phyloP scores from a whole-genome alignment of 129 eudicot species.

The Centaurea solstitialis region DNA sequence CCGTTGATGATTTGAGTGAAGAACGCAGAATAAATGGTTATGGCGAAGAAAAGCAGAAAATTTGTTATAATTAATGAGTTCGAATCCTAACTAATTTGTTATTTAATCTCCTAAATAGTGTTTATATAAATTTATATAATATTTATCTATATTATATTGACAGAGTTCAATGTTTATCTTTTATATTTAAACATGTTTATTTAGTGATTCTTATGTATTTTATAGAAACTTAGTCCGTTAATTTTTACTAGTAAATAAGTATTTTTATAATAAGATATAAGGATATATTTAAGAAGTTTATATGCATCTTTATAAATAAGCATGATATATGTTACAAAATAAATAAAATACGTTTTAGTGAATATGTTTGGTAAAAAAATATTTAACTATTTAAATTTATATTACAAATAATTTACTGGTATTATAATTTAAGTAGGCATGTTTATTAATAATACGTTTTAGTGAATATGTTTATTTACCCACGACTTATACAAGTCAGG shows the following conservation, averaged over 20 bases:
- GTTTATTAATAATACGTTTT: too few relatives aligned
- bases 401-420: too few relatives aligned
- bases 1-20: slow-evolving; percentile 4
- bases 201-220: neutral
- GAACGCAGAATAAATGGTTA: neutral
- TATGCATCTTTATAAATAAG: neutral
- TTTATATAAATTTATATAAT: neutral
- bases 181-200: neutral
- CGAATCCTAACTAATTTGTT: neutral
- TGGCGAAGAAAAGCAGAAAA: neutral
- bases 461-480: too few relatives aligned
- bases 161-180: neutral
- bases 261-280: too few relatives aligned
- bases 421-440: too few relatives aligned
- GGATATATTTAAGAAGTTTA: neutral
- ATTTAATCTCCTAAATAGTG: neutral
- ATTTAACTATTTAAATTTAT: too few relatives aligned
- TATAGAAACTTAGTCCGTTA: neutral
- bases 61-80: too few relatives aligned
- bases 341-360: too few relatives aligned
- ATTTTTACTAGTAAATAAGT: too few relatives aligned
- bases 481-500: too few relatives aligned
- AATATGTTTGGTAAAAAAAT: too few relatives aligned
- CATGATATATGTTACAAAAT: too few relatives aligned
- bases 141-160: neutral